These are phyloP conservation scores for Rhizophora apiculata DNA, from an alignment of 345 rosid species.

Conservation along the genomic window DNA sequence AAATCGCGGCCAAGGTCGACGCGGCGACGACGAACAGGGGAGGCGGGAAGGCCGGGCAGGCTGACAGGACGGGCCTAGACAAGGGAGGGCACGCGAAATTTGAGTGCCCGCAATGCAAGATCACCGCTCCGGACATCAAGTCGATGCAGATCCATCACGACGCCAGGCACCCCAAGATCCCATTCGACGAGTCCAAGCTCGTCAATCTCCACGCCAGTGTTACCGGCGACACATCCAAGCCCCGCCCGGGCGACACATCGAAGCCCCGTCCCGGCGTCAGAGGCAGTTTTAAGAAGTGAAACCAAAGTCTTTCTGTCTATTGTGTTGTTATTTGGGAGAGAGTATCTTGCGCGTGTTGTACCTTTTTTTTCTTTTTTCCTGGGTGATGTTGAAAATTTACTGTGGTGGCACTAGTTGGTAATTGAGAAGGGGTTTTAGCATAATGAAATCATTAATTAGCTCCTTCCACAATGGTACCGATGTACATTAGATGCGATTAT, in stretches of 20 bases:
- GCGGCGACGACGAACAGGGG: conserved; percentile 91
- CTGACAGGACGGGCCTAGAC: conserved; percentile 62
- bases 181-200: conserved; percentile 64
- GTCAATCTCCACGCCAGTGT: conserved; percentile 50
- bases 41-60: conserved; percentile 84
- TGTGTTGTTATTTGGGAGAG: too few relatives aligned
- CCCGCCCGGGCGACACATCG: conserved; percentile 9
- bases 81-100: conserved; percentile 93
- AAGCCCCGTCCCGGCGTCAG: conserved; percentile 42
- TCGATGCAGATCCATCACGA: conserved; percentile 97
- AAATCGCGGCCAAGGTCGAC: conserved; percentile 77
- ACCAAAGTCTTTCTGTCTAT: too few relatives aligned
- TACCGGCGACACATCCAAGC: conserved; percentile 13
- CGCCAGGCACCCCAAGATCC: conserved; percentile 75
- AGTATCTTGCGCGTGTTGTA: too few relatives aligned
- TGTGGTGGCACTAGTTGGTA: too few relatives aligned
- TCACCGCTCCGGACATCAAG: conserved; percentile 67
- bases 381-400: too few relatives aligned
- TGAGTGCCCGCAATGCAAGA: conserved; percentile 93
- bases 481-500: too few relatives aligned
- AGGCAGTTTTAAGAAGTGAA: conserved; percentile 50
- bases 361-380: too few relatives aligned
- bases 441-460: too few relatives aligned
- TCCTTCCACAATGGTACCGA: too few relatives aligned
- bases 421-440: too few relatives aligned